Evolutionary conservation across 1,139 yeast species (phyloP).

Genomic region (Lizanozyma gosingica): DNA sequence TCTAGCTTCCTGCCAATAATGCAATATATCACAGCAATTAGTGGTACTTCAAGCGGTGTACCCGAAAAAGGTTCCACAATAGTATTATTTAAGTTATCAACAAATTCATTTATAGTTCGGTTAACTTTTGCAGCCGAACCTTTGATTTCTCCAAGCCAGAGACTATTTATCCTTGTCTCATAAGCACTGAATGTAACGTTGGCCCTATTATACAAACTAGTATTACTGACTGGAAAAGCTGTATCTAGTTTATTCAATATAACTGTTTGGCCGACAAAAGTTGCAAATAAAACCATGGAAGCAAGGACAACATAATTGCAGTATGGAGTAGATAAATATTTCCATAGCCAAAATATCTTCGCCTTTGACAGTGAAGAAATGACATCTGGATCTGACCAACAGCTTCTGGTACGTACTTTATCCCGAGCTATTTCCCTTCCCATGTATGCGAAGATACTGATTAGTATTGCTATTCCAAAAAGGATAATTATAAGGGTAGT

Average conservation of each 20-base stretch:
- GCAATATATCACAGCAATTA: conserved; percentile 66
- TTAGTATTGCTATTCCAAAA: background rate
- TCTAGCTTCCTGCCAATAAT: conserved; percentile 65
- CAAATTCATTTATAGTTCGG: conserved; percentile 42
- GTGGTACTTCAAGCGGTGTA: conserved; percentile 58
- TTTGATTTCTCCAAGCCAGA: conserved; percentile 59
- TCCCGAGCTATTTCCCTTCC: too few species aligned
- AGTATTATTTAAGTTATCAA: conserved; percentile 42
- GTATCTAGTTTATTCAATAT: background rate
- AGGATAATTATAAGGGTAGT: conserved; percentile 1
- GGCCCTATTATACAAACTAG: conserved; percentile 13
- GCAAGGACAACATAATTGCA: background rate
- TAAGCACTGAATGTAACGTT: conserved; percentile 17
- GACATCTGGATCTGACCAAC: too few species aligned
- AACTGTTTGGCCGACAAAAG: background rate
- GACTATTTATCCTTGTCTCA: conserved; percentile 44
- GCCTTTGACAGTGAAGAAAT: too few species aligned
- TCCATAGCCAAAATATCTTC: too few species aligned
- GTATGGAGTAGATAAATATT: background rate
- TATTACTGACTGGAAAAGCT: conserved; percentile 5
- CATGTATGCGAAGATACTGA: too few species aligned
- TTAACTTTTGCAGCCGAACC: conserved; percentile 48
- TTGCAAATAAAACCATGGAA: conserved; percentile 1
- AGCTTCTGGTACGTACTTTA: too few species aligned
- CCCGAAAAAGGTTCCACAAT: conserved; percentile 52